phyloP scores from a whole-genome alignment of 176 grass and related monocot species.

The Eragrostis curvula region DNA sequence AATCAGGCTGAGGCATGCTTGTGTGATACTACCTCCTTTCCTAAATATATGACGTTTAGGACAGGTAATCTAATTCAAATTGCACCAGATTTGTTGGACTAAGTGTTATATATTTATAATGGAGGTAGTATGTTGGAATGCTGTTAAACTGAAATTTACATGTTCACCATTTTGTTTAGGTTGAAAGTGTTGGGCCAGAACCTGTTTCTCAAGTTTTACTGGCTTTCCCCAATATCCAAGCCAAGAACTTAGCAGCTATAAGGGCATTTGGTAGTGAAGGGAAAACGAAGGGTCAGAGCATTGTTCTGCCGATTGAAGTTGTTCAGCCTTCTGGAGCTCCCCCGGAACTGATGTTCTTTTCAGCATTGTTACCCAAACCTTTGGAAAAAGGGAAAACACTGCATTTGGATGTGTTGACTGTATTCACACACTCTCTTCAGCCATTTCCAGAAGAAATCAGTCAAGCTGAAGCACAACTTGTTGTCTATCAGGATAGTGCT shows the following conservation, averaged over 20 bases:
- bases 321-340: slow-evolving; percentile 72
- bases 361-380: slow-evolving; percentile 67
- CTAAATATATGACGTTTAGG: too few relatives aligned
- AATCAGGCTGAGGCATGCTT: slow-evolving; percentile 4
- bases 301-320: slow-evolving; percentile 60
- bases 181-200: slow-evolving; percentile 76
- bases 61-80: too few relatives aligned
- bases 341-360: slow-evolving; percentile 80
- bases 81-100: too few relatives aligned
- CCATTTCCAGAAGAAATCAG: slow-evolving; percentile 98
- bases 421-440: slow-evolving; percentile 79
- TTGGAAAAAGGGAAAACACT: slow-evolving; percentile 75
- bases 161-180: slow-evolving; percentile 33
- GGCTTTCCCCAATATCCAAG: slow-evolving; percentile 75
- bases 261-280: slow-evolving; percentile 78
- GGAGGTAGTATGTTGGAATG: background rate
- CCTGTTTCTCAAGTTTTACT: slow-evolving; percentile 83
- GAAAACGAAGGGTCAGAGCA: slow-evolving; percentile 64
- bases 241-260: slow-evolving; percentile 88
- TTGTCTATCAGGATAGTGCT: slow-evolving; percentile 85
- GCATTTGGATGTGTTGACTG: slow-evolving; percentile 68
- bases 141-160: slow-evolving; percentile 12
- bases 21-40: background rate
- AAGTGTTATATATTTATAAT: too few relatives aligned
- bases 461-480: slow-evolving; percentile 89